Evolutionary conservation across 352 stramenopile species (phyloP), one percentile per base, ranked within the genome.

Genomic region (Thalassiosira delicatula): DNA sequence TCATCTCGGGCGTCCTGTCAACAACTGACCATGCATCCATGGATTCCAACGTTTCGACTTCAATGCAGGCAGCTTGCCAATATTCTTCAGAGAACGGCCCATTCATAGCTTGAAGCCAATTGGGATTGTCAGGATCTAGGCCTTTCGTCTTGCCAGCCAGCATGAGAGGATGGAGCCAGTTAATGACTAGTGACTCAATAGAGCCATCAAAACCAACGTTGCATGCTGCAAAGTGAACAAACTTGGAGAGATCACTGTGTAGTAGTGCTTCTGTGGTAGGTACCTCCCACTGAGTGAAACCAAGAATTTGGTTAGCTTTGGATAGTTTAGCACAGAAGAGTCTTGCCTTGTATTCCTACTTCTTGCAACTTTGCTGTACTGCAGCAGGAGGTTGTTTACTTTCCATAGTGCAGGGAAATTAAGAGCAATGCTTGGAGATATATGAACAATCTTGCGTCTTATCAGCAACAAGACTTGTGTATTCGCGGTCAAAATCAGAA

Each of bases 51-150:
- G 53, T 81, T 1, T 75, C 51, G 1, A 81, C 1, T 23, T 81
- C 72, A 29, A 40, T 33, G n/a, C 44, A 7, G 35, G 63, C 57
- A 17, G 62, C 72, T 46, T 68, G 37, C 72, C 72, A 81, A 54
- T 37, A 63, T 2, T 76, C 53, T 3, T 67, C 49, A 3, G 25
- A 2, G 27, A 66, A 76, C 1, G 49, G 49, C 17, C 67, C 67
- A 59, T 68, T 67, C 17, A 49, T 76, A 17, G 67, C 25, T 19
- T 35, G 21, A 2, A 29, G 9, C 68, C 66, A 74, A 40, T 54
- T 61, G 2, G 66, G 66, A 30, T 62, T 65, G 29, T 76, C 68
- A 12, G 56, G 37, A 17, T 73, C 62, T 14, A 40, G 17, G 9
- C 2, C 44, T 23, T 9, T 19, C 23, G 44, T 51, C 17, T 62